These are phyloP conservation scores for Acanthamoeba triangularis DNA, from an alignment of 208 protist genomes.

Conservation along the genomic window DNA sequence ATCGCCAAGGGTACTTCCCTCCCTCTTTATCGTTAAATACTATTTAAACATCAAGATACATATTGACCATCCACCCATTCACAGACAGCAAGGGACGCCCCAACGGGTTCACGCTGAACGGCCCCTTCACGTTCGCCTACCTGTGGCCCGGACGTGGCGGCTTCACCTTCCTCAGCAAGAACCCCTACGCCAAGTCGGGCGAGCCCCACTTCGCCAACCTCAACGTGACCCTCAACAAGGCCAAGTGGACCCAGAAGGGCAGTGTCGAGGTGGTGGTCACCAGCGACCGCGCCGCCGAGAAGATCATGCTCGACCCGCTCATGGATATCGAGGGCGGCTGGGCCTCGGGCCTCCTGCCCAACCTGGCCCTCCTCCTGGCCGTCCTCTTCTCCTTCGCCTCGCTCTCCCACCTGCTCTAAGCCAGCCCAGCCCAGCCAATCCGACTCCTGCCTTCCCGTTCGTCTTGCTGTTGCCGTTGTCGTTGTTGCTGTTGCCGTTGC, in stretches of 20 bases:
- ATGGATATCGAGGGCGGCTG: constrained; percentile 68
- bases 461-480: neutral
- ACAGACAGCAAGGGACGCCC: constrained; percentile 37
- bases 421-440: too few relatives aligned
- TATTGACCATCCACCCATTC: neutral
- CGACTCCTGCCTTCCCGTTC: neutral
- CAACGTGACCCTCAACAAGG: constrained; percentile 50
- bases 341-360: constrained; percentile 22
- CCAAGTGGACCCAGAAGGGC: constrained; percentile 61
- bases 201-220: constrained; percentile 32
- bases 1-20: neutral
- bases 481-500: neutral
- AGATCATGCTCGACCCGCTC: constrained; percentile 52
- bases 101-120: constrained; percentile 5
- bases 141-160: constrained; percentile 36
- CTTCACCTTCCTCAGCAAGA: constrained; percentile 73
- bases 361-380: constrained; percentile 52
- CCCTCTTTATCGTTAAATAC: neutral
- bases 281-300: constrained; percentile 20
- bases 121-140: constrained; percentile 52
- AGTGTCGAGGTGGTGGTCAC: constrained; percentile 67
- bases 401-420: constrained; percentile 22
- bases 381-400: constrained; percentile 31
- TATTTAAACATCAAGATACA: too few relatives aligned
- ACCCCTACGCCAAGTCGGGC: constrained; percentile 60